A percentile compares a stretch with the other conserved stretches of the same genome.
Conservation (phyloP, 208 protist genomes). For the Zelonia costaricensis region DNA sequence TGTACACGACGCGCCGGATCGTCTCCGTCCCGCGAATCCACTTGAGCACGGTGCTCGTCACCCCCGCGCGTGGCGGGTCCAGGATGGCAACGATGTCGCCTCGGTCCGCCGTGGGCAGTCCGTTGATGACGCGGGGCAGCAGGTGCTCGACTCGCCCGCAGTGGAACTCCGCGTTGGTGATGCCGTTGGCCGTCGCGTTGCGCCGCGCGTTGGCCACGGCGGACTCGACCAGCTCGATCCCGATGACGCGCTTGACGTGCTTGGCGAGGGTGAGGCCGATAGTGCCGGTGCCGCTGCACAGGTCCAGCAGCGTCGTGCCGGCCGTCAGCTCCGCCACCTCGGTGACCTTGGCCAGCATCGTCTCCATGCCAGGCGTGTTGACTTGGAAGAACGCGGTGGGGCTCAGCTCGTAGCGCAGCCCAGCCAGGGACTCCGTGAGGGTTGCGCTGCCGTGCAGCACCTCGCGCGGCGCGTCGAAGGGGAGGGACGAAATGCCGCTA, state of each 20-base stretch:
- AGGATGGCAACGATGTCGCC: constrained; percentile 86
- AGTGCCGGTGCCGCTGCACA: constrained; percentile 96
- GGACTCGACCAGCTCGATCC: constrained; percentile 91
- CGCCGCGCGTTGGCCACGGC: constrained; percentile 85
- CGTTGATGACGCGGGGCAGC: constrained; percentile 62
- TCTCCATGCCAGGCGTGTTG: constrained; percentile 91
- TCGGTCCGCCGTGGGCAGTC: constrained; percentile 40
- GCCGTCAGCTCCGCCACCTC: constrained; percentile 56
- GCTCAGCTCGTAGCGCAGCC: constrained; percentile 89
- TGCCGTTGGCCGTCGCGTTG: constrained; percentile 88
- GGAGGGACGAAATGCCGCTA: constrained; percentile 62
- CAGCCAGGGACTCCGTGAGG: constrained; percentile 75
- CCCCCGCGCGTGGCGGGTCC: constrained; percentile 89
- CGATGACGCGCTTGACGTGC: constrained; percentile 90
- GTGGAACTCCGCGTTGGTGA: constrained; percentile 90
- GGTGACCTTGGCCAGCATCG: constrained; percentile 75
- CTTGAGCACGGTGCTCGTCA: constrained; percentile 91
- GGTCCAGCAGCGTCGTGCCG: constrained; percentile 90
- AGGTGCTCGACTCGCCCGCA: constrained; percentile 93
- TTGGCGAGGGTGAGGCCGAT: constrained; percentile 90
- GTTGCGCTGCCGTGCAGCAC: constrained; percentile 61
- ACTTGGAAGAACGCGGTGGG: constrained; percentile 96
- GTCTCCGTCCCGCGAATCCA: constrained; percentile 86
- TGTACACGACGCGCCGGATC: constrained; percentile 94
- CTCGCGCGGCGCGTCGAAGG: constrained; percentile 57